Evolutionary conservation across 164 flowering plant species (phyloP).

Genomic region (Dillenia turbinata): DNA sequence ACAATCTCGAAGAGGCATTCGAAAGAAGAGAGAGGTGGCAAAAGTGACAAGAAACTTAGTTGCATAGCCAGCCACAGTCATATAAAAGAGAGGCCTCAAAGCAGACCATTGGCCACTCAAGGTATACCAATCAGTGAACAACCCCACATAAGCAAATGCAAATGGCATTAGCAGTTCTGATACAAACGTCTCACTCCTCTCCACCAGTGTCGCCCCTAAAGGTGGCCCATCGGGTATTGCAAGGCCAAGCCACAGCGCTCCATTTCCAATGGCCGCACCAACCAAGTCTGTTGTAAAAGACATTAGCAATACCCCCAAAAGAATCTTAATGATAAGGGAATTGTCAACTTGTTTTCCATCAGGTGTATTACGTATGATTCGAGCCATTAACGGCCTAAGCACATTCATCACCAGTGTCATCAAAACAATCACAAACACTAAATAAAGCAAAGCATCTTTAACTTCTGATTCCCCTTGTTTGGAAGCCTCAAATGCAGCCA

Average conservation of each 20-base stretch:
- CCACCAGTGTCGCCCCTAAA: conserved; percentile 52
- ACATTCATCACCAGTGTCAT: background rate
- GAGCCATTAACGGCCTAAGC: conserved; percentile 20
- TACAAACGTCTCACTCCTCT: conserved; percentile 42
- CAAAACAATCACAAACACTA: conserved; percentile 13
- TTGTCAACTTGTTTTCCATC: conserved; percentile 48
- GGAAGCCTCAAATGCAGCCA: conserved; percentile 32
- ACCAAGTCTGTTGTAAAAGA: conserved; percentile 42
- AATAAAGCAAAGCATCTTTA: conserved; percentile 16
- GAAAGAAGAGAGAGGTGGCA: conserved; percentile 22
- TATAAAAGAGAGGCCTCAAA: conserved; percentile 22
- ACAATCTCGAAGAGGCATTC: conserved; percentile 43
- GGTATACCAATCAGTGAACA: conserved; percentile 27
- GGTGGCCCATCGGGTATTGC: conserved; percentile 78
- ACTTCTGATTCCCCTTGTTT: conserved; percentile 17
- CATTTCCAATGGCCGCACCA: conserved; percentile 44
- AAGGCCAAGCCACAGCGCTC: conserved; percentile 57
- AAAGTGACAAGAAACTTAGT: conserved; percentile 31
- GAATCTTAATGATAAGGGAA: conserved; percentile 26
- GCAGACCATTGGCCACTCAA: conserved; percentile 17
- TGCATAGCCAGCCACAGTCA: conserved; percentile 20
- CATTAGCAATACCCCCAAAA: conserved; percentile 28
- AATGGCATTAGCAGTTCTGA: conserved; percentile 52
- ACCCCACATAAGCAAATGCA: conserved; percentile 38
- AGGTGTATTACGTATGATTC: conserved; percentile 44